phyloP scores from a whole-genome alignment of 75 land plant genomes.

The Chamaecyparis obtusa region DNA sequence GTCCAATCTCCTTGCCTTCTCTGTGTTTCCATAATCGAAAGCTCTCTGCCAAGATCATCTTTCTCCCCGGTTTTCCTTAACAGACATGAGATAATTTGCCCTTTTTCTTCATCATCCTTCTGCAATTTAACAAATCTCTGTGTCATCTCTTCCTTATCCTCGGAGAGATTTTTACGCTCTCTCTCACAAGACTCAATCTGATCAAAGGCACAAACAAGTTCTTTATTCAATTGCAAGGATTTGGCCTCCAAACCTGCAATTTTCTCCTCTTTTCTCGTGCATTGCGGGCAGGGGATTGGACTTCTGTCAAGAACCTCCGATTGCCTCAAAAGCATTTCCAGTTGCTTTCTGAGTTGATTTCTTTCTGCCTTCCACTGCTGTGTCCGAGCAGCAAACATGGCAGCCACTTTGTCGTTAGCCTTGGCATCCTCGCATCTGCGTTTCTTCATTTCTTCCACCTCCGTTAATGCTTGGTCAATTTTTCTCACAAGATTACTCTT shows the following conservation, averaged over 20 bases:
- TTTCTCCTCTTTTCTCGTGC: constrained; percentile 28
- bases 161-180: constrained; percentile 39
- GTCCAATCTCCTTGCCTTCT: constrained; percentile 47
- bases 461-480: constrained; percentile 26
- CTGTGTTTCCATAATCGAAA: constrained; percentile 42
- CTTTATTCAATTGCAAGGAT: constrained; percentile 51
- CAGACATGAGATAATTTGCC: constrained; percentile 66
- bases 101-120: constrained; percentile 68
- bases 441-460: constrained; percentile 45
- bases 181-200: constrained; percentile 34
- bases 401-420: constrained; percentile 82
- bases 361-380: constrained; percentile 71
- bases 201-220: constrained; percentile 43
- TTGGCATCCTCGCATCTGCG: constrained; percentile 71
- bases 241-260: constrained; percentile 43
- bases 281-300: constrained; percentile 10
- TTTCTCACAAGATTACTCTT: constrained; percentile 23
- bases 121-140: constrained; percentile 44
- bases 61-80: constrained; percentile 60
- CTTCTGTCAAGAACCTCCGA: constrained; percentile 14
- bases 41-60: constrained; percentile 56
- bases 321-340: constrained; percentile 48
- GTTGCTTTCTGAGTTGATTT: constrained; percentile 55
- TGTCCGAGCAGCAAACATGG: constrained; percentile 68
- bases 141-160: constrained; percentile 33